Evolutionary conservation across 2,329 filamentous ascomycete genomes (phyloP).

Genomic region (Dryadomyces quercivorus): DNA sequence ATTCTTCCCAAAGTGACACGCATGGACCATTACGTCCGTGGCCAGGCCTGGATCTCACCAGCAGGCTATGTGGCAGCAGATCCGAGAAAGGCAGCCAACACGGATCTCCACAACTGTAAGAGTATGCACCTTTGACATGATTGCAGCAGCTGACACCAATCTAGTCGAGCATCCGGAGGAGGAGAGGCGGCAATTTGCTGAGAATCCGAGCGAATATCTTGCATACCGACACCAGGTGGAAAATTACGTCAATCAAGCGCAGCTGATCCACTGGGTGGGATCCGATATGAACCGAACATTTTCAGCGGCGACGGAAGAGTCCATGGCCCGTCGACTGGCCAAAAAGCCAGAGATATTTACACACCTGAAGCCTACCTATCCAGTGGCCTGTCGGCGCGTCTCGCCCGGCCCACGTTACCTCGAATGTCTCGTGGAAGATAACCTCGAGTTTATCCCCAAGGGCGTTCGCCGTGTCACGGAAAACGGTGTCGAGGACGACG

Average conservation of each 20-base stretch:
- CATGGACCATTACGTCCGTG: conserved; percentile 9
- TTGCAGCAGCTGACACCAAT: too few species aligned
- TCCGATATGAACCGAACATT: too few species aligned
- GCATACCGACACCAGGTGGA: not conserved
- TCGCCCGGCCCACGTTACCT: conserved; percentile 17
- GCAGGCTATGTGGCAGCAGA: not conserved
- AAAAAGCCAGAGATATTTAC: conserved; percentile 4
- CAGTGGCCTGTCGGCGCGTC: conserved; percentile 14
- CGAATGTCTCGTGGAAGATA: conserved; percentile 15
- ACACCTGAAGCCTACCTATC: conserved; percentile 12
- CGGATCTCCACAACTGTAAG: too few species aligned
- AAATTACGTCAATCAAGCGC: too few species aligned
- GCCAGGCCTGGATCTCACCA: conserved; percentile 7
- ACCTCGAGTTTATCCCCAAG: conserved; percentile 19
- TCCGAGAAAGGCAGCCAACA: too few species aligned
- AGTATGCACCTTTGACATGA: too few species aligned
- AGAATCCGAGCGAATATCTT: conserved; percentile 2
- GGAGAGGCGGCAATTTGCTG: not conserved
- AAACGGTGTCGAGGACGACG: conserved; percentile 16
- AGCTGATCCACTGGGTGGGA: too few species aligned
- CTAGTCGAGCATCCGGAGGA: not conserved
- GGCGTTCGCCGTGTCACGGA: conserved; percentile 19
- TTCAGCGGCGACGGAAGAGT: too few species aligned
- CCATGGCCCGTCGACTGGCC: conserved; percentile 6
- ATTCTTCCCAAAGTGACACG: not conserved